Base-by-base conservation (phyloP, 805 yeast species). In the Teunomyces atbi region DNA sequence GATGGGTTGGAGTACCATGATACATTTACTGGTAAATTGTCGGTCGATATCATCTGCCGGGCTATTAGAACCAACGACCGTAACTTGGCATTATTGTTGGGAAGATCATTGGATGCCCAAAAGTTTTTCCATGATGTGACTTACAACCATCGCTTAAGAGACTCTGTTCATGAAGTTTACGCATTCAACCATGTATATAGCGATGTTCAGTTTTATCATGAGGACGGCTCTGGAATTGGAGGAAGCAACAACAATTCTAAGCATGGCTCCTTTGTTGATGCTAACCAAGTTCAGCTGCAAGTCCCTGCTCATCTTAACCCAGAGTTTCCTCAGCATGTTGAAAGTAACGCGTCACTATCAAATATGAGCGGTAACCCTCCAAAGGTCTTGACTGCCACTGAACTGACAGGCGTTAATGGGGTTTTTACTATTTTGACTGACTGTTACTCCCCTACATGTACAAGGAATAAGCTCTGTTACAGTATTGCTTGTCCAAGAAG, bases 361-460 rank as follows among this genome's bases (percentile, higher is more conserved):
- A 57, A 54, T 34, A 47, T 49, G 37, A 38, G 10, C 26, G 11
- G 12, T 12, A 38, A 38, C 13, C 34, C 45, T 6, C 38, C 32
- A 27, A 41, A 41, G 29, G 44, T 30, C 6, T 23, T 48, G 16
- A 21, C 35, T 40, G 47, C 56, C 11, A 46, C 63, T 13, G 54
- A 53, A 29, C 59, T 53, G 44, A 63, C 70, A 4, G 71, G 73
- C 0, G 90, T 89, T 8, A 88, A 88, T 64, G 99, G 99, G 55
- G 96, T 94, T 3, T 94, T 92, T 60, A 92, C 97, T 1, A 71
- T 92, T 36, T 72, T 94, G 51, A 88, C 97, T 0, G 96, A 91
- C 60, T 94, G 99, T 68, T 94, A 94, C 60, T 90, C 97, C 0
- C 96, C 99, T 28, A 94, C 99, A 0, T 94, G 99, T 68, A 84